phyloP scores from a whole-genome alignment of 2,329 filamentous ascomycete genomes.

The Neocatenulostroma microsporum region DNA sequence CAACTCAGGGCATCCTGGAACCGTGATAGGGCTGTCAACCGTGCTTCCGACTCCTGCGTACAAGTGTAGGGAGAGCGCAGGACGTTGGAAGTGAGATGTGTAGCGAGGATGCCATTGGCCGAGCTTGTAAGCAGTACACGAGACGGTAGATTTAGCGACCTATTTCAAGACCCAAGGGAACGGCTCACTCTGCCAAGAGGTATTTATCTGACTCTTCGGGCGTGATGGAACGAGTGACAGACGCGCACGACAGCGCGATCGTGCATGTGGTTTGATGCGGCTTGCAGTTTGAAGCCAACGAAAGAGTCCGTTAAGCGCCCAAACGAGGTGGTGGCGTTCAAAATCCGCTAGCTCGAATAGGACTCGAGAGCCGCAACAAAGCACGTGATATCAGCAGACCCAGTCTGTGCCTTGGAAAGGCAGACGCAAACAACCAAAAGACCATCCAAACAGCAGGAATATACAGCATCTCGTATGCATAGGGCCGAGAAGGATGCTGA shows the following conservation, averaged over 20 bases:
- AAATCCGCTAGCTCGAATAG: too few species aligned
- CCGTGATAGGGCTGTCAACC: slow-evolving; percentile 3
- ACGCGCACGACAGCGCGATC: slow-evolving; percentile 2
- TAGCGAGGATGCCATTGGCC: slow-evolving; percentile 6
- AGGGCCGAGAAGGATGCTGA: too few species aligned
- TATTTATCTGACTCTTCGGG: background rate
- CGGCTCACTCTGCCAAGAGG: background rate
- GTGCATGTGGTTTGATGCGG: slow-evolving; percentile 1
- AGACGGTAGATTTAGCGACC: background rate
- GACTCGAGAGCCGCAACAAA: too few species aligned
- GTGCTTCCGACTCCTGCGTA: slow-evolving; percentile 1
- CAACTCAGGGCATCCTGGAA: slow-evolving; percentile 1
- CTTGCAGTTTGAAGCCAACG: background rate
- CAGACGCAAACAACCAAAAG: too few species aligned
- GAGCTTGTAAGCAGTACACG: slow-evolving; percentile 4
- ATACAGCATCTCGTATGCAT: too few species aligned
- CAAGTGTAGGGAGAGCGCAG: background rate
- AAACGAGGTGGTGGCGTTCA: too few species aligned
- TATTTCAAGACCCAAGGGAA: background rate
- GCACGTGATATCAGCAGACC: too few species aligned
- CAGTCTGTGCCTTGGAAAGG: too few species aligned
- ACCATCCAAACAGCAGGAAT: too few species aligned
- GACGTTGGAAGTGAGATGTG: slow-evolving; percentile 1
- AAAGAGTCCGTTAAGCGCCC: slow-evolving; percentile 1
- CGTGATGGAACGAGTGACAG: slow-evolving; percentile 3